phyloP scores from a whole-genome alignment of 768 basidiomycete genomes.

The Pisolithus microcarpus region DNA sequence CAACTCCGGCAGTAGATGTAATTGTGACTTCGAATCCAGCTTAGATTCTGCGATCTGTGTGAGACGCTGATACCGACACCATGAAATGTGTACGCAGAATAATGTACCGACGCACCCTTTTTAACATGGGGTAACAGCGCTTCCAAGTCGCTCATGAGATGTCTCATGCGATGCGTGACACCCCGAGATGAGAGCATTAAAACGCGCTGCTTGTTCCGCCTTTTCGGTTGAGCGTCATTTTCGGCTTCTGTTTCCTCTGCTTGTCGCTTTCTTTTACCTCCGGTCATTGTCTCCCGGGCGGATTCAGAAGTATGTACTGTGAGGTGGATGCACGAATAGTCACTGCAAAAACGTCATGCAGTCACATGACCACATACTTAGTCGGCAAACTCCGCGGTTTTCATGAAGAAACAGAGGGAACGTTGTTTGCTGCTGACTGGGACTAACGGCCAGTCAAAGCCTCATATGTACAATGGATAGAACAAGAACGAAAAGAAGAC shows the following conservation, averaged over 20 bases:
- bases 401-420: no score
- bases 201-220: constrained; percentile 93
- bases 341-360: no score
- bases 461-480: background rate
- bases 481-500: background rate
- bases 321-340: no score
- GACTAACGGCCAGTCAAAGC: no score
- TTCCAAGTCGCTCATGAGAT: constrained; percentile 93
- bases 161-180: constrained; percentile 92
- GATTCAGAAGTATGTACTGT: no score
- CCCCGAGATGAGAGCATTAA: constrained; percentile 89
- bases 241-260: constrained; percentile 57
- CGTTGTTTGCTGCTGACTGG: no score
- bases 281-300: constrained; percentile 9
- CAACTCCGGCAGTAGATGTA: constrained; percentile 88
- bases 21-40: constrained; percentile 92
- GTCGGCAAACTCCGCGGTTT: no score
- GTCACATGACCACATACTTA: no score
- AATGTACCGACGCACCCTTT: constrained; percentile 55
- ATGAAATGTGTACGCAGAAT: background rate
- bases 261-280: constrained; percentile 53
- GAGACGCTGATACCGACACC: background rate
- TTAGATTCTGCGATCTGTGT: constrained; percentile 67
- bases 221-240: constrained; percentile 40
- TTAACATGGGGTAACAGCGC: constrained; percentile 88